Conservation (phyloP, 768 basidiomycete genomes). For the Boletus edulis region DNA sequence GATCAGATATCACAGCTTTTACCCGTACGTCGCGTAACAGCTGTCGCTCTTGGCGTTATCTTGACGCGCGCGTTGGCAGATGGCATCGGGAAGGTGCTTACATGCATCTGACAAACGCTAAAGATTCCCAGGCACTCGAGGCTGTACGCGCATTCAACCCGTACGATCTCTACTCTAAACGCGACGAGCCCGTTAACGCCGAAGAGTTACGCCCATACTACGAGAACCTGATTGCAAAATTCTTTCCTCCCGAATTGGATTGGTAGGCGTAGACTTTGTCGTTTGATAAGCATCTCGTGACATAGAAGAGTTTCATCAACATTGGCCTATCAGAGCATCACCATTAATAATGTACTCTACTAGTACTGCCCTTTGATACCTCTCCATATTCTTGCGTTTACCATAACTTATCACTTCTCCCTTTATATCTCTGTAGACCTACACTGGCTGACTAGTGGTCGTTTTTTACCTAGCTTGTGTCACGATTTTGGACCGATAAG, state of each 20-base stretch:
- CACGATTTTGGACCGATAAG: slow-evolving; percentile 20
- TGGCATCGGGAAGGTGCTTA: slow-evolving; percentile 93
- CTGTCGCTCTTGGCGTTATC: not conserved
- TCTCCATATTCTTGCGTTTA: not conserved
- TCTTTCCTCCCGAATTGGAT: slow-evolving; percentile 77
- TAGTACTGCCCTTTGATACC: not conserved
- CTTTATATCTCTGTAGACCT: slow-evolving; percentile 3
- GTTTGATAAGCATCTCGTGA: not conserved
- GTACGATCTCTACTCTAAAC: slow-evolving; percentile 92
- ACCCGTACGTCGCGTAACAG: slow-evolving; percentile 52
- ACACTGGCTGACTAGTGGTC: not conserved
- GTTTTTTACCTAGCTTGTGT: not conserved
- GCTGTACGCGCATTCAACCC: slow-evolving; percentile 90
- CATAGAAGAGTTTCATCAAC: not conserved
- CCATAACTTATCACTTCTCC: not conserved
- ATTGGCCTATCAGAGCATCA: slow-evolving; percentile 1
- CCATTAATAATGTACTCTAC: not conserved
- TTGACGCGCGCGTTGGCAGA: slow-evolving; percentile 26
- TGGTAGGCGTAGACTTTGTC: slow-evolving; percentile 56
- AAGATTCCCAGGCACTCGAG: slow-evolving; percentile 59
- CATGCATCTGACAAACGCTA: slow-evolving; percentile 70
- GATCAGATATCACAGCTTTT: slow-evolving; percentile 95
- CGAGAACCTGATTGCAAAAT: slow-evolving; percentile 75
- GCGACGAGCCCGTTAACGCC: slow-evolving; percentile 62
- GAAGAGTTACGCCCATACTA: slow-evolving; percentile 80